Evolutionary conservation across 148 eudicot genomes (phyloP), one percentile per base, ranked within the genome.

Genomic region (Rhododendron simsii): DNA sequence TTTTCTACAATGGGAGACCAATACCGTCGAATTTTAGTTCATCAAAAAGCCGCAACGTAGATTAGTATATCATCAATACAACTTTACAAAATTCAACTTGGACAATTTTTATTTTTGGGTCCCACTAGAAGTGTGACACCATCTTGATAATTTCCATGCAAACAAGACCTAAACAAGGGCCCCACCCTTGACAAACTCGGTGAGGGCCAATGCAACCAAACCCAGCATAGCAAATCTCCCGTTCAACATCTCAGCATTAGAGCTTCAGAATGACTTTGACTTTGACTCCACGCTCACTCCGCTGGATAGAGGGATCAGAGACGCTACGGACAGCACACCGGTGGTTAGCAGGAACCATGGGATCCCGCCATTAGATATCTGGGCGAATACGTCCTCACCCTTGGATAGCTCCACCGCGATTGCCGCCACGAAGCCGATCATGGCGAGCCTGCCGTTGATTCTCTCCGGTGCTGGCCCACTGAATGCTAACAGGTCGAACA

Each of bases 221-320:
- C 99, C 99, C 74, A 95, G 55, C 99, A 96, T 96, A 37, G 99
- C 99, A 16, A 91, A 21, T 84, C 99, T 91, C 1, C 99, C 99
- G 81, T 96, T 96, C 96, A 90, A 93, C 1, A 96, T 30, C 89
- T 96, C 99, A 2, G 99, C 98, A 55, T 96, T 90, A 0, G 99
- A 85, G 4, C 85, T 94, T 93, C 95, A 91, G 1, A 96, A 2
- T 6, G 90, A 93, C 0, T 83, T 82, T 0, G 91, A 86, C 44
- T 89, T 89, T 0, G 95, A 83, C 63, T 95, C 94, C 0, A 89
- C 93, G 1, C 88, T 88, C 33, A 89, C 92, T 0, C 99, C 99
- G 71, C 88, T 89, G 3, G 94, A 91, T 78, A 95, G 73, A 0
- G 99, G 97, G 3, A 94, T 86, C 76, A 96, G 26, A 0, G 99